Base-by-base conservation (phyloP, 2,329 filamentous ascomycete species). In the Tolypocladium paradoxum region DNA sequence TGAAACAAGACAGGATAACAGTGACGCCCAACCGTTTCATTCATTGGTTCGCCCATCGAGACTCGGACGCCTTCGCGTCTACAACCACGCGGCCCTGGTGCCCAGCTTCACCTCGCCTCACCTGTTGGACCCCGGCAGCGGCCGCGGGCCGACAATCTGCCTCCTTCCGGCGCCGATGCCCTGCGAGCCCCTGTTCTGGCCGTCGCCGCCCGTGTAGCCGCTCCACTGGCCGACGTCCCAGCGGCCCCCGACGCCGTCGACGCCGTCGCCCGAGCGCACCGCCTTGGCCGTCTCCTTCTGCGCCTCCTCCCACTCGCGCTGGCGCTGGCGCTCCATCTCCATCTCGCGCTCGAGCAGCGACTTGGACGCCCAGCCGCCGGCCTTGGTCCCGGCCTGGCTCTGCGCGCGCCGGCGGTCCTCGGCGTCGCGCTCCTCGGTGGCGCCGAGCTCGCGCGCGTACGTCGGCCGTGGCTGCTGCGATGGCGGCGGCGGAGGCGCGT, bases 161-260 rank as follows among this genome's bases (percentile, higher is more conserved):
- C 88, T 78, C 64, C 85, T 75, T 0, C 84, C 84, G 1, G 84
- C 82, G 40, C 88, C 85, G 55, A 85, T 86, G 2, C 84, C 84
- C 57, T 81, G 74, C 3, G 65, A 66, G 1, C 84, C 85, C 56
- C 76, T 78, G 63, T 90, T 90, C 74, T 89, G 83, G 56, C 76
- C 79, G 66, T 90, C 87, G 1, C 88, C 87, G 4, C 87, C 86
- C 20, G 85, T 87, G 62, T 79, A 91, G 0, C 87, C 87, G 57
- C 74, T 74, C 80, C 87, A 89, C 69, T 90, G 86, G 53, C 83
- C 80, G 12, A 89, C 83, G 60, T 91, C 87, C 87, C 87, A 91
- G 18, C 78, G 76, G 12, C 87, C 82, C 1, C 77, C 79, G 29
- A 84, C 73, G 0, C 86, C 86, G n/a, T 81, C 81, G 0, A 79